Evolutionary conservation across 2,329 filamentous ascomycete species (phyloP).

Genomic region (Eutypa lata): DNA sequence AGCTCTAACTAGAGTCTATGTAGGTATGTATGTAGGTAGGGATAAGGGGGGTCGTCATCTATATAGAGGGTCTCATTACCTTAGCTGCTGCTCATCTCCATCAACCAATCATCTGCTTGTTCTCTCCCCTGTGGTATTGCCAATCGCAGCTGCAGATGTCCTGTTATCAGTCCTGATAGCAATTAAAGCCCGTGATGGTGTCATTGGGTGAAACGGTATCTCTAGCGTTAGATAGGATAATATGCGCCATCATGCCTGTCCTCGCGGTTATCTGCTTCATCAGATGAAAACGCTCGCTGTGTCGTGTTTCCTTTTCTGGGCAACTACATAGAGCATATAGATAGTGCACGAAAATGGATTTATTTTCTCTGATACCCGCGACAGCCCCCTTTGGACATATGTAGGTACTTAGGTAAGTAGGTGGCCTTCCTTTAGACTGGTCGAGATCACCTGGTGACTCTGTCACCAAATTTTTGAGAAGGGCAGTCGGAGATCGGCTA

Average conservation of each 20-base stretch:
- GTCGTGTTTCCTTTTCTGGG: background rate
- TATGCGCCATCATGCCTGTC: background rate
- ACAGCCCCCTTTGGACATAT: conserved; percentile 8
- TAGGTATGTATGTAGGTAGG: background rate
- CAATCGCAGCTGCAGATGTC: background rate
- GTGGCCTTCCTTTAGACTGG: conserved; percentile 6
- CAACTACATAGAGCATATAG: background rate
- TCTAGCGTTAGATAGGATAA: background rate
- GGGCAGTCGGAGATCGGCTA: conserved; percentile 8
- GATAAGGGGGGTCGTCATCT: background rate
- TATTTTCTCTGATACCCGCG: conserved; percentile 7
- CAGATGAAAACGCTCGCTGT: background rate
- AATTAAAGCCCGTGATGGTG: background rate
- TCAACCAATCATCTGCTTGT: background rate
- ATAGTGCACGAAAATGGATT: background rate
- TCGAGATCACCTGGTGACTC: conserved; percentile 7
- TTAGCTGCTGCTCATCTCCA: background rate
- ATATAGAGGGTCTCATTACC: background rate
- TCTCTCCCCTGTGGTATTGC: background rate
- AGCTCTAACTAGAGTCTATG: background rate
- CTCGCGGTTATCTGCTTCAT: background rate
- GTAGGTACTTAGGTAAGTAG: background rate
- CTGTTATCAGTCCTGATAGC: background rate
- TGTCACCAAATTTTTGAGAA: background rate
- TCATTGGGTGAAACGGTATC: background rate